Base-by-base conservation (phyloP, 2,329 filamentous ascomycete genomes). In the Monosporascus sp. region DNA sequence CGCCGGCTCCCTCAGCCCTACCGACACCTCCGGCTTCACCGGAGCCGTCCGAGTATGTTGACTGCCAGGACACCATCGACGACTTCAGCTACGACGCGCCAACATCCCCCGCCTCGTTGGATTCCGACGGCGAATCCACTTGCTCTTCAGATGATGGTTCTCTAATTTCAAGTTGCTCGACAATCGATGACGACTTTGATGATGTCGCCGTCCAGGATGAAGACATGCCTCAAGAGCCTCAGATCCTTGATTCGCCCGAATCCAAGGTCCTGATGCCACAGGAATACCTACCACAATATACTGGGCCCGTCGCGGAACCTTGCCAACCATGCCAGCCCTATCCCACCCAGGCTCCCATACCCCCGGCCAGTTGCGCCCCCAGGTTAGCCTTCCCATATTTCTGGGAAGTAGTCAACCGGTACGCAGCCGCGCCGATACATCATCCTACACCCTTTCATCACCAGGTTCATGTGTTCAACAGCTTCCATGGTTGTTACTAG, bases 81-180 rank as follows among this genome's bases (percentile, higher is more conserved):
- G 73, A 77, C 50, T 72, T 75, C 57, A 72, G 73, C 62, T 73
- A 72, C 57, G 67, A 71, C 48, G 67, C 67, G 24, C 73, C 78
- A 27, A 70, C 77, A 46, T 82, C 80, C 2, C 77, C 78, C n/a
- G 69, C 74, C 18, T 74, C 75, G 2, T 78, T 76, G 24, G 70
- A 70, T 57, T 72, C 70, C 20, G 72, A 74, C 49, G 67, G 67
- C 17, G 73, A 70, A 48, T 77, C 74, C 20, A 71, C 67, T 47
- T 74, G 71, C 60, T 74, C 72, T 27, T 82, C 80, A 7, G 78
- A 83, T 60, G 77, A 80, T 58, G 80, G 78, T 27, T 83, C 80
- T 22, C 72, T 82, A 24, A 74, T 74, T 20, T 82, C 80, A n/a
- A 78, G 74, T 59, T 75, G 70, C 35, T 79, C 79, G 14, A 79